Base-by-base conservation (phyloP, 2,329 filamentous ascomycete genomes). In the Cytospora paraplurivora region DNA sequence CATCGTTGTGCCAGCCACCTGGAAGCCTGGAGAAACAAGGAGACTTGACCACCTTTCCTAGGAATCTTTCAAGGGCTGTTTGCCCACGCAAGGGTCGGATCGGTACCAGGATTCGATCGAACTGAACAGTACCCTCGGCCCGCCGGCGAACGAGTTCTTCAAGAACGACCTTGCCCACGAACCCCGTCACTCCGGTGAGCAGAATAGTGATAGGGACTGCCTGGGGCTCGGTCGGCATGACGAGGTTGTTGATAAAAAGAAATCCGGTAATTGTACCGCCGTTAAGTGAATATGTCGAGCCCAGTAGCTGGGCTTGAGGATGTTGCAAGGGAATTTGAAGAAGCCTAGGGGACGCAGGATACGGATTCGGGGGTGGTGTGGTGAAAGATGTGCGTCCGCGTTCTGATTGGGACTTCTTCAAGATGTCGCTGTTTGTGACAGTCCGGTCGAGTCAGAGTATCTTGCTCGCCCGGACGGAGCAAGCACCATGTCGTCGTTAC, bases 81-180 rank as follows among this genome's bases (percentile, higher is more conserved):
- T 62, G 63, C 7, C 44, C 53, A 17, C 58, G 44, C 4, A 55
- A 34, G 35, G 62, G 4, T 17, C 65, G 51, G 44, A 66, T 60
- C 32, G 62, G 34, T 7, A 66, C 55, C 13, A 64, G 1, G 15
- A 66, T 32, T 11, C 53, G 51, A 27, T 66, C 55, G 34, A 64
- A 66, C 4, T 63, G 51, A 13, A 66, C 19, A 17, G 51, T 52
- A 7, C 27, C 17, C 17, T 58, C 15, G 8, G 10, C 34, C 15
- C 52, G 55, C 21, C 61, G 57, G 35, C 66, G 49, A 11, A 67
- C 11, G 47, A 67, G 64, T 33, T 67, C 66, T 53, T 66, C 64
- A 15, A 67, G 56, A 10, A 65, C 62, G 17, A 67, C 66, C 27
- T 66, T 67, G 7, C 66, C 66, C n/a, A 67, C 58, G 35, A 67